Percentiles rank a stretch among this genome's conserved stretches.
These are phyloP conservation scores for Podila clonocystis DNA, from an alignment of 192 early-diverging fungal species.

Conservation along the genomic window DNA sequence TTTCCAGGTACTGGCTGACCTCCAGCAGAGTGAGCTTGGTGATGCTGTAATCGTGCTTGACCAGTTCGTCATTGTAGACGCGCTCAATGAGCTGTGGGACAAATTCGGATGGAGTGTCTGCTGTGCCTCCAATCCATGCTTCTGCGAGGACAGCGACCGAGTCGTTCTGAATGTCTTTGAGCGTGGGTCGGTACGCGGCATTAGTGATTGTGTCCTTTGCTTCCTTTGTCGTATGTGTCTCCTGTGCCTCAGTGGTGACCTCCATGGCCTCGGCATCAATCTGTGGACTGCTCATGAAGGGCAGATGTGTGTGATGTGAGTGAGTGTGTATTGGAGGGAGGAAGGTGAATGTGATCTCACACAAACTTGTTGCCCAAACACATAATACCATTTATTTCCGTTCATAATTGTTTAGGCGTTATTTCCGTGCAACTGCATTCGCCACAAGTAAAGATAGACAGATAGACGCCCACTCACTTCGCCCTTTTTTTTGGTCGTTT, in stretches of 20 bases:
- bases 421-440: no score
- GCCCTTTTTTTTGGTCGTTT: no score
- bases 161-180: conserved; percentile 64
- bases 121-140: conserved; percentile 35
- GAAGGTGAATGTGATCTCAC: no score
- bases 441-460: no score
- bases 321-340: no score
- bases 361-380: no score
- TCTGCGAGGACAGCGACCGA: conserved; percentile 57
- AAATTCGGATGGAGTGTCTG: conserved; percentile 44
- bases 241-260: background rate
- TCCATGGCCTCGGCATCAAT: background rate
- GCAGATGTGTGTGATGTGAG: no score
- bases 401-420: no score
- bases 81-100: conserved; percentile 63
- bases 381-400: no score
- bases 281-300: no score
- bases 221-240: background rate
- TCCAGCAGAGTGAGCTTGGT: conserved; percentile 78
- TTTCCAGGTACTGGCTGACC: conserved; percentile 81
- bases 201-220: background rate
- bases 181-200: conserved; percentile 54
- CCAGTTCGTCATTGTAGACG: conserved; percentile 72
- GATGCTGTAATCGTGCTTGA: conserved; percentile 57
- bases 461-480: no score